Evolutionary conservation across 2,329 filamentous ascomycete genomes (phyloP).

Genomic region (Pseudogymnoascus sp.): DNA sequence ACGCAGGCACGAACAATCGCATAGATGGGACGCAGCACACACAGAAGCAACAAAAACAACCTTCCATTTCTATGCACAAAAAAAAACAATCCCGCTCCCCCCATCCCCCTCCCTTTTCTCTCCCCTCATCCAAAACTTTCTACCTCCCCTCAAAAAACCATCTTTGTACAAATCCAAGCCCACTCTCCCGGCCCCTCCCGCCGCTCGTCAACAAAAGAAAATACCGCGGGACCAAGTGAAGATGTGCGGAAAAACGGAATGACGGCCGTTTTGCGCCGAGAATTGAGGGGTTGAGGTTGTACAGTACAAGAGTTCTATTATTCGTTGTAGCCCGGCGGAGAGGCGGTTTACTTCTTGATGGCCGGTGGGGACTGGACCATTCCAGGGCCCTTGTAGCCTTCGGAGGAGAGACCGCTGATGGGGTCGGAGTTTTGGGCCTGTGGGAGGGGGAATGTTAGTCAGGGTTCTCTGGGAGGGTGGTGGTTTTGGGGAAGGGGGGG

Average conservation of each 20-base stretch:
- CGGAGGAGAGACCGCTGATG: conserved; percentile 73
- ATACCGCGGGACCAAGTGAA: background rate
- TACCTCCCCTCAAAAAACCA: background rate
- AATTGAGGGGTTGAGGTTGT: background rate
- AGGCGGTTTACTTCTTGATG: background rate
- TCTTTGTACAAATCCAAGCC: conserved; percentile 7
- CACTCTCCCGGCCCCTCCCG: background rate
- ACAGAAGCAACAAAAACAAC: background rate
- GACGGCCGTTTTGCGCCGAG: conserved; percentile 9
- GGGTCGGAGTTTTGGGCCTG: conserved; percentile 81
- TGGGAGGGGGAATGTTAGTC: conserved; percentile 16
- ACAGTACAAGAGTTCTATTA: conserved; percentile 6
- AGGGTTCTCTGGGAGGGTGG: background rate
- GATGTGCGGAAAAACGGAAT: background rate
- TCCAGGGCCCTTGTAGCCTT: conserved; percentile 71
- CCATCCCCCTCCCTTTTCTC: conserved; percentile 43
- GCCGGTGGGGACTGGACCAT: conserved; percentile 62
- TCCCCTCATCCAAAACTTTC: background rate
- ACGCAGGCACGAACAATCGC: background rate
- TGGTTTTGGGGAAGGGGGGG: background rate
- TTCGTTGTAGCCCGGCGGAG: conserved; percentile 9
- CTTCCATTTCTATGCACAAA: conserved; percentile 10
- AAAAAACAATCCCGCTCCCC: conserved; percentile 6
- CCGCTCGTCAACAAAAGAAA: conserved; percentile 3
- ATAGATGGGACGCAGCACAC: background rate